Evolutionary conservation across 768 basidiomycete genomes (phyloP).

Genomic region (Pholiota microspora): DNA sequence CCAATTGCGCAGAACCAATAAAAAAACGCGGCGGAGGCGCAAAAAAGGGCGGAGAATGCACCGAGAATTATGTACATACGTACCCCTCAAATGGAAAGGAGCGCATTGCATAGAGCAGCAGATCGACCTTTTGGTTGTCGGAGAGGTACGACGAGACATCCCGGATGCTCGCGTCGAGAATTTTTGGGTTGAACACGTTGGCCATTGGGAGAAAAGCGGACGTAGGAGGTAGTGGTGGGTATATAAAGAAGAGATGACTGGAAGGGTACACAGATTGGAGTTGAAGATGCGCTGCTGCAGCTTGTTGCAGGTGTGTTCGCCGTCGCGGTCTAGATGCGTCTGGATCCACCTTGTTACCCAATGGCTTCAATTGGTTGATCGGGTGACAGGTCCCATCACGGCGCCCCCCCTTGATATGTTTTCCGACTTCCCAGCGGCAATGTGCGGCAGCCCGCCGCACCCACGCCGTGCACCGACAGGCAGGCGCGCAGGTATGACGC

Average conservation of each 20-base stretch:
- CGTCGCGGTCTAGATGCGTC: neutral
- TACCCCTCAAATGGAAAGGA: constrained; percentile 73
- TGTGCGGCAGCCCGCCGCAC: too few relatives aligned
- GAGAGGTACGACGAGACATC: constrained; percentile 58
- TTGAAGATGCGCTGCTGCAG: neutral
- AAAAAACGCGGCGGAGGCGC: neutral
- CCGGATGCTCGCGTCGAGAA: constrained; percentile 73
- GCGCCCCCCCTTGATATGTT: neutral
- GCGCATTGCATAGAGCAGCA: constrained; percentile 79
- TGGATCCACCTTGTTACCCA: neutral
- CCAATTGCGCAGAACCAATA: neutral
- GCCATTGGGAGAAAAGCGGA: constrained; percentile 35
- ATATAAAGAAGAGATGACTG: neutral
- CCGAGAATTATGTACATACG: too few relatives aligned
- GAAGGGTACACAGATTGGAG: neutral
- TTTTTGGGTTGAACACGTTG: constrained; percentile 71
- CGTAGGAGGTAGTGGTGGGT: neutral
- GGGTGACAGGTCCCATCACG: neutral
- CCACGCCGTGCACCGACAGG: too few relatives aligned
- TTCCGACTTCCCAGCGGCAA: too few relatives aligned
- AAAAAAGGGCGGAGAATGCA: too few relatives aligned
- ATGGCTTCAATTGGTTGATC: neutral
- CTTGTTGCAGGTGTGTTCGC: neutral
- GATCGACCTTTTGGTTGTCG: constrained; percentile 66
- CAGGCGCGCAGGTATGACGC: too few relatives aligned